These are phyloP conservation scores for Ganoderma boninense DNA, from an alignment of 1,284 basidiomycete genomes.

Conservation along the genomic window DNA sequence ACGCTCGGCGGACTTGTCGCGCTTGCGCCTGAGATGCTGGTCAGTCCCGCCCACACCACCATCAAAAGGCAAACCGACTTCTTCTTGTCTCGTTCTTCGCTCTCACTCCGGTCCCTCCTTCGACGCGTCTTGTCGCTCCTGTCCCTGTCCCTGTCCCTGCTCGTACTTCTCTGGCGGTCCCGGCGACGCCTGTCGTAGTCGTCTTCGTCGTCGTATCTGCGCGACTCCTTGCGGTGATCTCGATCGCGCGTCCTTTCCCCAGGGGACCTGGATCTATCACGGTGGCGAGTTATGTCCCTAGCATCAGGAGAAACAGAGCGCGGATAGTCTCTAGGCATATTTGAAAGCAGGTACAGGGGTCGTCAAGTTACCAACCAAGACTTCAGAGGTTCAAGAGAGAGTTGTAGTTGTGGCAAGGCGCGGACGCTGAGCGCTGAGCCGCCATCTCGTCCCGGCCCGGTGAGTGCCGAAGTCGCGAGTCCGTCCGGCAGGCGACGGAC, in stretches of 20 bases:
- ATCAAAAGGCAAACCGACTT: conserved; percentile 56
- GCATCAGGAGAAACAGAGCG: conserved; percentile 59
- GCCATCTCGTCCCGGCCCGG: background rate
- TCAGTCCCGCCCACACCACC: background rate
- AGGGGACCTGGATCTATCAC: conserved; percentile 27
- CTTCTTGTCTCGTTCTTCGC: conserved; percentile 54
- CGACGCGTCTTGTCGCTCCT: conserved; percentile 44
- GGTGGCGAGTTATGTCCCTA: conserved; percentile 44
- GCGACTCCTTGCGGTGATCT: conserved; percentile 40
- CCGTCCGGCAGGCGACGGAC: background rate
- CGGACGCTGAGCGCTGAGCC: background rate
- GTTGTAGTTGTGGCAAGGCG: background rate
- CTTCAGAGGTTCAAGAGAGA: background rate
- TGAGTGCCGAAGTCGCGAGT: too few relatives aligned
- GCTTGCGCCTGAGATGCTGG: conserved; percentile 64
- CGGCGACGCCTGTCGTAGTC: conserved; percentile 44
- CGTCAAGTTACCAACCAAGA: background rate
- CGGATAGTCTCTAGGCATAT: conserved; percentile 38
- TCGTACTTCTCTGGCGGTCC: conserved; percentile 52
- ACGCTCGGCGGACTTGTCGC: conserved; percentile 82
- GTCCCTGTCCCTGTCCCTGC: conserved; percentile 45
- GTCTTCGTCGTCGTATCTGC: conserved; percentile 45
- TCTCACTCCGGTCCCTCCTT: conserved; percentile 49
- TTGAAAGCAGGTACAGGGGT: background rate
- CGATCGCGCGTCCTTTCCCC: conserved; percentile 37